These are phyloP conservation scores for Porodaedalea pini DNA, from an alignment of 1,284 basidiomycete species.

Conservation along the genomic window DNA sequence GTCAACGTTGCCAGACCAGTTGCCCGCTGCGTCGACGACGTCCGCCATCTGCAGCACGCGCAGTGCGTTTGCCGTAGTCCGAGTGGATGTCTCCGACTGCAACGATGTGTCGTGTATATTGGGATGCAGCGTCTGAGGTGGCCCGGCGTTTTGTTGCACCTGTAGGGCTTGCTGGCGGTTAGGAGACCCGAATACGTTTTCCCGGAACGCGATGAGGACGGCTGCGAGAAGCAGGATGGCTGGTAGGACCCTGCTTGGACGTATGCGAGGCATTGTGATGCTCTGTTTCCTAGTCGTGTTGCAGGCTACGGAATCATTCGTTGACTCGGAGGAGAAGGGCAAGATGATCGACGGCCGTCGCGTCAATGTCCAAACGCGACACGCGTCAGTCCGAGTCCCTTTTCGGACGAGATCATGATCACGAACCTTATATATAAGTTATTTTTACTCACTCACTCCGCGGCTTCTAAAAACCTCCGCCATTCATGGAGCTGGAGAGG, in stretches of 20 bases:
- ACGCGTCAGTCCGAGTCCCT: neutral
- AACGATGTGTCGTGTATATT: conserved; percentile 49
- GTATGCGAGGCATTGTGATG: conserved; percentile 15
- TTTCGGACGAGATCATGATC: neutral
- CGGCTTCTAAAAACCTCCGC: neutral
- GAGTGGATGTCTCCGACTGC: conserved; percentile 84
- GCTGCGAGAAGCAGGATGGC: conserved; percentile 9
- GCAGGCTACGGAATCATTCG: too few relatives aligned
- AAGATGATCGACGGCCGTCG: neutral
- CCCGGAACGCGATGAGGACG: conserved; percentile 6
- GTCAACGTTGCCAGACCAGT: conserved; percentile 78
- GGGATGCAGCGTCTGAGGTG: neutral
- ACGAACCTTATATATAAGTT: too few relatives aligned
- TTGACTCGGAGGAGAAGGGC: too few relatives aligned
- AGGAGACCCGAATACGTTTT: neutral
- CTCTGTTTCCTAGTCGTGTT: too few relatives aligned
- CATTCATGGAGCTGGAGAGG: neutral
- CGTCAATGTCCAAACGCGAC: neutral
- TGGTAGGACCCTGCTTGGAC: conserved; percentile 3
- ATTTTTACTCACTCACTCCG: neutral
- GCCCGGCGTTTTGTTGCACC: neutral
- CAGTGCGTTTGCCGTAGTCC: conserved; percentile 66
- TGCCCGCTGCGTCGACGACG: conserved; percentile 62
- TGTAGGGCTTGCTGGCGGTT: neutral
- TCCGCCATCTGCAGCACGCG: conserved; percentile 74